Conservation (phyloP, 768 basidiomycete species). For the Trametes maxima region DNA sequence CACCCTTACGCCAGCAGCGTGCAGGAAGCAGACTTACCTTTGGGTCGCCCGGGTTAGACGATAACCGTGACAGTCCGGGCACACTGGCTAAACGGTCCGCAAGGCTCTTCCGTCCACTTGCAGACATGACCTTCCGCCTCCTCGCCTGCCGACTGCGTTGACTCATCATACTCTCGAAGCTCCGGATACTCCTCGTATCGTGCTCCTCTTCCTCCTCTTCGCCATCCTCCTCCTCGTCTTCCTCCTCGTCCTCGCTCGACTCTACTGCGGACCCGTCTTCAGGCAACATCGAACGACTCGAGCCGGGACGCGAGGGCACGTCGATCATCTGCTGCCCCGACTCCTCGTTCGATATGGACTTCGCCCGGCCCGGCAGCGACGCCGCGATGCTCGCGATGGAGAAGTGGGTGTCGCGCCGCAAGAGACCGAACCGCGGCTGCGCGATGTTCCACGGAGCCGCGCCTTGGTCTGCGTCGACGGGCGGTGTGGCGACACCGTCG, state of each 20-base stretch:
- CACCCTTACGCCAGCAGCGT: neutral
- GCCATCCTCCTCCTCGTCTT: conserved; percentile 41
- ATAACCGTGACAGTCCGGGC: conserved; percentile 55
- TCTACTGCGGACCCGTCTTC: conserved; percentile 34
- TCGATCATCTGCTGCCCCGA: conserved; percentile 58
- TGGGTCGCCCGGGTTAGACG: conserved; percentile 26
- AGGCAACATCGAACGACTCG: conserved; percentile 39
- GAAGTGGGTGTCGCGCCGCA: conserved; percentile 77
- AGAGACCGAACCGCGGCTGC: conserved; percentile 61
- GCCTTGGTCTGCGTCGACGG: conserved; percentile 30
- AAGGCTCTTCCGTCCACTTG: conserved; percentile 62
- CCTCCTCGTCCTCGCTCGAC: conserved; percentile 40
- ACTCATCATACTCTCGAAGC: conserved; percentile 87
- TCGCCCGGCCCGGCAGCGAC: conserved; percentile 55
- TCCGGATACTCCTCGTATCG: conserved; percentile 77
- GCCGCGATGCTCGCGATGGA: conserved; percentile 78
- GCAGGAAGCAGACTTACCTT: conserved; percentile 22
- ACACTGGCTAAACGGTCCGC: conserved; percentile 83
- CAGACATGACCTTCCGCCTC: conserved; percentile 27
- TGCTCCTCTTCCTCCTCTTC: conserved; percentile 42
- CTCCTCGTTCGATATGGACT: conserved; percentile 36
- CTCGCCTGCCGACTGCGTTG: conserved; percentile 39
- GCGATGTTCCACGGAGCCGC: conserved; percentile 46
- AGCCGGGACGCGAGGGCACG: conserved; percentile 55
- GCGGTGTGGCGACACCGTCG: conserved; percentile 19